phyloP scores from a whole-genome alignment of 768 basidiomycete genomes.

The Tephrocybe sp. region DNA sequence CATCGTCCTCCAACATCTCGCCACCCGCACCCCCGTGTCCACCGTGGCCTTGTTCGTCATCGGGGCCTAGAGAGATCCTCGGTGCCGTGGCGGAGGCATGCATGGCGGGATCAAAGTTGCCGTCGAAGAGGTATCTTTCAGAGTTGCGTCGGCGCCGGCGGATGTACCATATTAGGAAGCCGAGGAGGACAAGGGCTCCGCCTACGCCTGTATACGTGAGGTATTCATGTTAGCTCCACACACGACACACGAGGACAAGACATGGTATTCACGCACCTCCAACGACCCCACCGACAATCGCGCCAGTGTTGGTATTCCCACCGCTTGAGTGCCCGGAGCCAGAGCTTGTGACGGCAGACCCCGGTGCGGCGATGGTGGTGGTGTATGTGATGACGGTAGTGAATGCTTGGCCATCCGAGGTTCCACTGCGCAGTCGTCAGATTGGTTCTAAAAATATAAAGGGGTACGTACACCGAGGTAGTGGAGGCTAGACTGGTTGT shows the following conservation, averaged over 20 bases:
- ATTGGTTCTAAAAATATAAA: too few species aligned
- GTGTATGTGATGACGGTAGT: slow-evolving; percentile 26
- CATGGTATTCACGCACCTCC: slow-evolving; percentile 31
- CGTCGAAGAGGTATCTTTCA: slow-evolving; percentile 30
- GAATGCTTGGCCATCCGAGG: slow-evolving; percentile 24
- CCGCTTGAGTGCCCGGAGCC: not conserved
- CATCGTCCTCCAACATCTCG: slow-evolving; percentile 23
- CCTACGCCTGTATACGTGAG: slow-evolving; percentile 24
- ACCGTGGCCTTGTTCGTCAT: slow-evolving; percentile 5
- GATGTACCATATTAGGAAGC: slow-evolving; percentile 24
- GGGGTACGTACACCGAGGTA: slow-evolving; percentile 4
- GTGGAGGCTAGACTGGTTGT: not conserved
- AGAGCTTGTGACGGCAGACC: slow-evolving; percentile 16
- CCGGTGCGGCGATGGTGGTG: slow-evolving; percentile 21
- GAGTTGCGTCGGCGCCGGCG: slow-evolving; percentile 22
- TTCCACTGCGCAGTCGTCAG: not conserved
- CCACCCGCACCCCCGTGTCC: not conserved
- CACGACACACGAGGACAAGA: not conserved
- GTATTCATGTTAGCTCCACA: not conserved
- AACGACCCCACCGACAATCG: slow-evolving; percentile 53
- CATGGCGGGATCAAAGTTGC: slow-evolving; percentile 39
- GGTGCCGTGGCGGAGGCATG: slow-evolving; percentile 15
- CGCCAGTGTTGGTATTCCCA: slow-evolving; percentile 29
- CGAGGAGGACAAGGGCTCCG: slow-evolving; percentile 20
- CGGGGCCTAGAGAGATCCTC: slow-evolving; percentile 11